Base-by-base conservation (phyloP, 2,329 filamentous ascomycete genomes). In the Fusarium sp. region DNA sequence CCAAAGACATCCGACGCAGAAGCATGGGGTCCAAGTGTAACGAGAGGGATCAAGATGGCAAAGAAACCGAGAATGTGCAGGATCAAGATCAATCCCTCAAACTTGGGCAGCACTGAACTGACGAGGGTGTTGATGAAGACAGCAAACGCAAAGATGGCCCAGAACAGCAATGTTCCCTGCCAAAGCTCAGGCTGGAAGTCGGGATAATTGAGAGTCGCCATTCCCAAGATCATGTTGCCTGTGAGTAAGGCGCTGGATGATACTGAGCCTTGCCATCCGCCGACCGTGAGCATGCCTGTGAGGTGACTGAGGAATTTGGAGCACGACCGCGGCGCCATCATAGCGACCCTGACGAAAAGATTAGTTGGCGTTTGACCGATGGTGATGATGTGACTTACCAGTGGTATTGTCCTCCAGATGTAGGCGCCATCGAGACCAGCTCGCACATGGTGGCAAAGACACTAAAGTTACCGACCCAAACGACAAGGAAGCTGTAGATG, bases 371-470 rank as follows among this genome's bases (percentile, higher is more conserved):
- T 0, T 2, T 6, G 11, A 5, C 1, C 10, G 1, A 22, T 2
- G 5, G 3, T 4, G 10, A 8, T 22, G 14, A 4, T 1, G 7
- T 3, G 6, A 13, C 8, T 41, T 42, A 30, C 67, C 88, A 90
- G 76, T 90, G 88, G 71, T 90, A 91, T 79, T 91, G 88, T 14
- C 89, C 89, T 51, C 88, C 89, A 0, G 87, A 64, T 74, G 89
- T 76, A 75, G 88, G 73, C 68, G 87, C 83, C 81, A 86, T 86
- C 1, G 83, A 86, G 3, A 83, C 83, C 69, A 85, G 81, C 77
- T 86, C 85, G 18, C 76, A 79, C 70, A 81, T 75, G 28, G 78
- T 82, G 8, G 82, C 79, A 32, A 85, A 86, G 32, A 86, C 82
- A 39, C 83, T 82, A 36, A 85, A 75, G 70, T 83, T 85, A 8